Evolutionary conservation across 345 rosid species (phyloP), one percentile per base, ranked within the genome.

Genomic region (Murraya paniculata): DNA sequence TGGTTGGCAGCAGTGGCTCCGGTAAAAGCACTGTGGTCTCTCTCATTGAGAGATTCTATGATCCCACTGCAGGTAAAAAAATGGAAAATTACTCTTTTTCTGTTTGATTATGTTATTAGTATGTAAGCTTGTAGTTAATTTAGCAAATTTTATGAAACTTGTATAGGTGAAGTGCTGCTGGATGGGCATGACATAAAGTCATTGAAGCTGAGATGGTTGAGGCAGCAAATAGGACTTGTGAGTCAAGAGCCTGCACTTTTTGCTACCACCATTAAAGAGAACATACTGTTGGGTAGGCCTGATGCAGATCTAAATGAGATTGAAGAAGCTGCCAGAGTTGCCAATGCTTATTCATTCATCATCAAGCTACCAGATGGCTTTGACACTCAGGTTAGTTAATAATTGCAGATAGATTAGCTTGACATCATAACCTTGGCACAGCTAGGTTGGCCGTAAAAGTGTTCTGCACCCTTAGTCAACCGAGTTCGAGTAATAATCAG

Each of bases 1-100:
- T 95, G 84, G 99, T 93, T 19, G 99, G 99, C 61, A 95, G 98
- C 86, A 95, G 99, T 31, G 99, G 99, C 80, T 95, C 99, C 7
- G 99, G 99, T 24, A 95, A 95, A 86, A 95, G 99, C 86, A 95
- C 99, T 0, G 96, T 93, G 27, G 99, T 95, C 45, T 90, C 99
- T 41, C 93, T 95, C 74, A 95, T 95, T 25, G 99, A 95, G 83
- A 85, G 99, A 85, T 95, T 95, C 83, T 95, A 95, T 38, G 98
- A 95, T 83, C 99, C 99, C 50, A 81, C 74, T 75, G 87, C 96
- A 86, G 99, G 99, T 95, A 82, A 81, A 76, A 24, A 27, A 55
- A 18, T n/a, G 50, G 45, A 16, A 28, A 16, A 22, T 77, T 25
- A 81, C 81, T 64, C 78, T 69, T 22, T 64, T 48, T 68, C 58